These are phyloP conservation scores for Aphanomyces astaci DNA, from an alignment of 352 stramenopile genomes.

Conservation along the genomic window DNA sequence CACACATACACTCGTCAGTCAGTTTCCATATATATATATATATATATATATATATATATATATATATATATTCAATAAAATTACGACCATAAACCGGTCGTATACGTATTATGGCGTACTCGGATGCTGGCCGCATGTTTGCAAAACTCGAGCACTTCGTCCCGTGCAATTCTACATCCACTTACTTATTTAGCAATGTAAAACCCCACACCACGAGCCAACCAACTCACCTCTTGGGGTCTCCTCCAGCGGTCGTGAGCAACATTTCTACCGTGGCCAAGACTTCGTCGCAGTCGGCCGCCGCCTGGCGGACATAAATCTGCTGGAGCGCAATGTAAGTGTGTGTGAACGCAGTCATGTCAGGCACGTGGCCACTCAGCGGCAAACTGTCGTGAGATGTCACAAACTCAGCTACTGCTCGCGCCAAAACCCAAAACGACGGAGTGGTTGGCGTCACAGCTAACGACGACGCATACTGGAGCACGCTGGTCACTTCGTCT, in stretches of 20 bases:
- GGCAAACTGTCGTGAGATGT: slow-evolving; percentile 45
- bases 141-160: slow-evolving; percentile 86
- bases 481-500: slow-evolving; percentile 62
- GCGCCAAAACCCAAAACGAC: slow-evolving; percentile 77
- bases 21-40: too few species aligned
- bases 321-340: slow-evolving; percentile 91
- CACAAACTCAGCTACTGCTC: slow-evolving; percentile 72
- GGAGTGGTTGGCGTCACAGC: slow-evolving; percentile 36
- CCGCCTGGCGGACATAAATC: slow-evolving; percentile 88
- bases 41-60: too few species aligned
- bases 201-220: not conserved
- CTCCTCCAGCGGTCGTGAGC: slow-evolving; percentile 28
- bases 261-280: slow-evolving; percentile 31
- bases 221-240: slow-evolving; percentile 30
- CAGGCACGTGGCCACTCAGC: slow-evolving; percentile 90
- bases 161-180: slow-evolving; percentile 31
- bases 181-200: too few species aligned
- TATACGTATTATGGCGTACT: slow-evolving; percentile 42
- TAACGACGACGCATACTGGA: slow-evolving; percentile 35
- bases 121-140: slow-evolving; percentile 88
- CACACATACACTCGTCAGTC: too few species aligned
- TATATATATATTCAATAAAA: too few species aligned
- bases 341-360: slow-evolving; percentile 96
- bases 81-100: not conserved
- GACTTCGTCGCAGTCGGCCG: slow-evolving; percentile 51